Evolutionary conservation across 2,329 filamentous ascomycete species (phyloP).

Genomic region (Trichoderma brevicompactum): DNA sequence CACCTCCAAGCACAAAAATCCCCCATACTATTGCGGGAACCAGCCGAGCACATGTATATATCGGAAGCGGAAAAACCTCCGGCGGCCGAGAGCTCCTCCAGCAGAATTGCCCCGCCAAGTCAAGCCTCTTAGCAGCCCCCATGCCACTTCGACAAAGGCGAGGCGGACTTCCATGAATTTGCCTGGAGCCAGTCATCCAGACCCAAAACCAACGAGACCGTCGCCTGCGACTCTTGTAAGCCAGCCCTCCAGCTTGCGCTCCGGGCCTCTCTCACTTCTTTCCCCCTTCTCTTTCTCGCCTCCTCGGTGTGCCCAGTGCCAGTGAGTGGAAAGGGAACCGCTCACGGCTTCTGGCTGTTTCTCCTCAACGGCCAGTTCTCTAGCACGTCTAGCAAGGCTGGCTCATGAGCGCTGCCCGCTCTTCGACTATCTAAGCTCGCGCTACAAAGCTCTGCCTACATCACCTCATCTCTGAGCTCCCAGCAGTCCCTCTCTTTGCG

Average conservation of each 20-base stretch:
- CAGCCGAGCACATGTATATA: neutral
- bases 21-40: neutral
- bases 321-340: neutral
- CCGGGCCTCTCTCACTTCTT: slow-evolving; percentile 4
- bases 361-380: neutral
- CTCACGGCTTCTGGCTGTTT: neutral
- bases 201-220: slow-evolving; percentile 6
- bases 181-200: slow-evolving; percentile 28
- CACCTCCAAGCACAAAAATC: neutral
- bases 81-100: slow-evolving; percentile 8
- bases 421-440: slow-evolving; percentile 33
- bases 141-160: slow-evolving; percentile 28
- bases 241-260: neutral
- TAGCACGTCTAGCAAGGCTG: slow-evolving; percentile 16
- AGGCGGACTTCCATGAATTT: slow-evolving; percentile 29
- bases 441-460: slow-evolving; percentile 28
- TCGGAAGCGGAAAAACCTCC: slow-evolving; percentile 41
- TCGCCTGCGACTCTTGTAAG: slow-evolving; percentile 14
- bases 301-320: neutral
- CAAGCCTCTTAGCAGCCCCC: slow-evolving; percentile 13
- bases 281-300: too few species aligned
- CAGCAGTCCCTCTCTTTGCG: neutral
- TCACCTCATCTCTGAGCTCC: neutral
- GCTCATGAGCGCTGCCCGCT: slow-evolving; percentile 36
- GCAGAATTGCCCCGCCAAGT: slow-evolving; percentile 30